Base-by-base conservation (phyloP, 805 yeast species). In the Candida corydali region DNA sequence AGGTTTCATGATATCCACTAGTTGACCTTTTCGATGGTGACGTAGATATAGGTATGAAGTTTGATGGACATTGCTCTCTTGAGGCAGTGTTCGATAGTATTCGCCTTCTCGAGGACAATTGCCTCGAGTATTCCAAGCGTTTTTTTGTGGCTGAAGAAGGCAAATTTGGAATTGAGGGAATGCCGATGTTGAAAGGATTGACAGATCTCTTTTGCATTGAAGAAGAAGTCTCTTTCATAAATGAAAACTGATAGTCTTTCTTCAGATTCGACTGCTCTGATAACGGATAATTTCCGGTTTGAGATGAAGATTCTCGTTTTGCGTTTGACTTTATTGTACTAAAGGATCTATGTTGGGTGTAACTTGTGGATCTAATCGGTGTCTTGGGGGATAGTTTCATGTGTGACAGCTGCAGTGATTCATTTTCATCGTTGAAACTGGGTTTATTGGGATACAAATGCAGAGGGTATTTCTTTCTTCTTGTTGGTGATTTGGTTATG, bases 201-300 rank as follows among this genome's bases (percentile, higher is more conserved):
- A 17, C 16, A 19, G 32, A 26, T 42, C 56, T 61, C 38, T 65
- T 61, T 39, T 55, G 55, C 14, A 56, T 46, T 1, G 71, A 65
- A 2, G 69, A 60, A 9, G 69, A 45, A 0, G 71, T 66, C 8
- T 60, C 68, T 27, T 53, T 51, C 73, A 66, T 66, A 40, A 66
- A 66, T 5, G 70, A 63, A 32, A 57, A 54, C 29, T 47, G 53
- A 34, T 42, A 45, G n/a, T 44, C 26, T 19, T 34, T 19, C 35
- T 56, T 31, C 39, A 39, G 36, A 5, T 28, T 15, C 7, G 48
- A 32, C 5, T 41, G 44, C n/a, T 50, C 55, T 3, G 52, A 37
- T 40, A 49, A 31, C 3, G 55, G 55, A 19, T 44, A 48, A 29
- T 50, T 47, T 14, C 43, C 25, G 20, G 42, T 39, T 34, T 56